Percentiles rank a stretch among this genome's conserved stretches.
Evolutionary conservation across 148 eudicot genomes (phyloP).

Genomic region (Chenopodium quinoa): DNA sequence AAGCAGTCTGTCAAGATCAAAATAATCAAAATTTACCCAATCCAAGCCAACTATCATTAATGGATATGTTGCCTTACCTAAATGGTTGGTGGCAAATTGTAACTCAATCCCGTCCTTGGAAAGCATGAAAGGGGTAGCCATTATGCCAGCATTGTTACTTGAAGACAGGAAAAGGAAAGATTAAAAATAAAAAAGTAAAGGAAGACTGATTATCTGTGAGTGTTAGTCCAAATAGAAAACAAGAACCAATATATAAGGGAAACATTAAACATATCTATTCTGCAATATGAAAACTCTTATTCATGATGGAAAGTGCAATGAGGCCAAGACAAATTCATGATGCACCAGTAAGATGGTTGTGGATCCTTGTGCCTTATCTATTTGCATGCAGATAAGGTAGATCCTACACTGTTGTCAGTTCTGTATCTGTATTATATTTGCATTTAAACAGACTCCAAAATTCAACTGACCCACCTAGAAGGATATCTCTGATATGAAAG

Average conservation of each 20-base stretch:
- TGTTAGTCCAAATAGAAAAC: not conserved
- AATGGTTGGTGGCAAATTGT: slow-evolving; percentile 84
- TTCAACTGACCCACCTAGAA: not conserved
- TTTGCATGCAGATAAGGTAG: not conserved
- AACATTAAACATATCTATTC: not conserved
- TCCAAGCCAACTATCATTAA: not conserved
- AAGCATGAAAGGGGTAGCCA: slow-evolving; percentile 85
- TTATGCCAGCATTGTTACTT: slow-evolving; percentile 89
- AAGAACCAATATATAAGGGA: not conserved
- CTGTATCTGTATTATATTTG: not conserved
- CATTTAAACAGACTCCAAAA: not conserved
- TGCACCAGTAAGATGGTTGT: not conserved
- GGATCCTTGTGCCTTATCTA: not conserved
- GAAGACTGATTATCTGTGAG: not conserved
- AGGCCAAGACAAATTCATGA: not conserved
- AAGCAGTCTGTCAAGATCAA: not conserved
- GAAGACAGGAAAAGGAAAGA: slow-evolving; percentile 6
- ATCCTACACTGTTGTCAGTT: not conserved
- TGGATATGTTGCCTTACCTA: slow-evolving; percentile 41
- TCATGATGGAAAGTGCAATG: not conserved
- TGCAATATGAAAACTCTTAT: not conserved
- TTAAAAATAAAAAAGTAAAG: not conserved
- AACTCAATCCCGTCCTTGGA: slow-evolving; percentile 82
- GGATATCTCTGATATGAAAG: not conserved
- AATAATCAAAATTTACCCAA: not conserved